Evolutionary conservation across 176 grass and related monocot genomes (phyloP).

Genomic region (Oryza glaberrima): DNA sequence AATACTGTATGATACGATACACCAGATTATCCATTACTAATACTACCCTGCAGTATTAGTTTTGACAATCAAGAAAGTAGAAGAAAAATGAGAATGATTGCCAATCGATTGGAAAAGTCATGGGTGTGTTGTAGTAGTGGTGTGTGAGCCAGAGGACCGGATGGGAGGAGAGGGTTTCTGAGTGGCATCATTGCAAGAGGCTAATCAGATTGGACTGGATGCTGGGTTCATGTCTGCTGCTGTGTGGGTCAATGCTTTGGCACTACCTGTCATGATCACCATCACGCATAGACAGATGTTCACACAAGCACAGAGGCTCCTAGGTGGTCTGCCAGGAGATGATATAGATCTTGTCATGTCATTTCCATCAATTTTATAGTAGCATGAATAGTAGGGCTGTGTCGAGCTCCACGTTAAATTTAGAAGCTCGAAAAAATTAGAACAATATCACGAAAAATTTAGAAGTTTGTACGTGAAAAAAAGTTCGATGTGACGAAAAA

Average conservation of each 20-base stretch:
- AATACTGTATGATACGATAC: background rate
- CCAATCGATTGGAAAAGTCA: slow-evolving; percentile 42
- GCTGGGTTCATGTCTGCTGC: slow-evolving; percentile 52
- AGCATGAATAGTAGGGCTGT: too few species aligned
- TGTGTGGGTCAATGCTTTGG: slow-evolving; percentile 46
- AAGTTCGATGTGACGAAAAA: too few species aligned
- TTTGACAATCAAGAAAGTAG: background rate
- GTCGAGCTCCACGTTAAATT: too few species aligned
- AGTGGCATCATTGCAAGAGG: slow-evolving; percentile 62
- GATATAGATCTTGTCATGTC: slow-evolving; percentile 20
- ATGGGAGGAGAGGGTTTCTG: slow-evolving; percentile 12
- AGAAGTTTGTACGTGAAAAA: too few species aligned
- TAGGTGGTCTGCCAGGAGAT: slow-evolving; percentile 16
- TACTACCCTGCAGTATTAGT: background rate
- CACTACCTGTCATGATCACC: slow-evolving; percentile 48
- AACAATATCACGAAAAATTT: too few species aligned
- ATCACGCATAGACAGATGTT: slow-evolving; percentile 10
- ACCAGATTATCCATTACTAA: background rate
- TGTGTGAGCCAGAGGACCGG: slow-evolving; percentile 45
- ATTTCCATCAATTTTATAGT: background rate
- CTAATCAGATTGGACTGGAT: slow-evolving; percentile 86
- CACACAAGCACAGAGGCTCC: background rate
- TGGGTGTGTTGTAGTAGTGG: background rate
- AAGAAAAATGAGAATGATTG: slow-evolving; percentile 36
- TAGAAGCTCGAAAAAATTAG: too few species aligned